A percentile compares a stretch with the other conserved stretches of the same genome.
These are phyloP conservation scores for Pisolithus albus DNA, from an alignment of 768 basidiomycete species.

Conservation along the genomic window DNA sequence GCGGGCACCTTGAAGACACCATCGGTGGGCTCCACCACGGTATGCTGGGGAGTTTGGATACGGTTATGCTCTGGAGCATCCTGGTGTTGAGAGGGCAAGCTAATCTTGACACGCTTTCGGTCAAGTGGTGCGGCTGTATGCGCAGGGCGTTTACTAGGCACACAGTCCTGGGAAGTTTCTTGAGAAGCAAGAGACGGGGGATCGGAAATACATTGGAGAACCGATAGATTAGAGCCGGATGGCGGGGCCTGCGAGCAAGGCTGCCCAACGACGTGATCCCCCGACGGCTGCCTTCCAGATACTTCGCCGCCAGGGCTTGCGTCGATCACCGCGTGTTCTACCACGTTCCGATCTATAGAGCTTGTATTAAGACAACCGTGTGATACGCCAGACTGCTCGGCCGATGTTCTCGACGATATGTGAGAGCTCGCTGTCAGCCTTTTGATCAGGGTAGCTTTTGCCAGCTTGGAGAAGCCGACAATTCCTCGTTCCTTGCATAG, in stretches of 20 bases:
- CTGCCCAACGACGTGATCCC: too few relatives aligned
- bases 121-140: slow-evolving; percentile 13
- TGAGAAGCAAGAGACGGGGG: not conserved
- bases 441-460: slow-evolving; percentile 49
- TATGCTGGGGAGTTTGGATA: not conserved
- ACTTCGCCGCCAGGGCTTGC: too few relatives aligned
- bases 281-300: too few relatives aligned
- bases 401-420: not conserved
- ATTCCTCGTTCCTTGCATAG: slow-evolving; percentile 61
- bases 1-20: too few relatives aligned
- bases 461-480: slow-evolving; percentile 60
- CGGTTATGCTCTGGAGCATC: not conserved
- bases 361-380: not conserved
- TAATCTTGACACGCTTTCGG: slow-evolving; percentile 11
- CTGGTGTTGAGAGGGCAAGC: not conserved
- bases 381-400: not conserved
- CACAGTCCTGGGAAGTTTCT: not conserved
- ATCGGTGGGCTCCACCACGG: too few relatives aligned
- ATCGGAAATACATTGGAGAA: not conserved
- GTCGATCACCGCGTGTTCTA: not conserved
- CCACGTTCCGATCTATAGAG: too few relatives aligned
- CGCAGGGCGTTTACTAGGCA: slow-evolving; percentile 12
- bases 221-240: not conserved
- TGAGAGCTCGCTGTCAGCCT: slow-evolving; percentile 28
- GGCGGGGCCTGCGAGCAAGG: too few relatives aligned